Base-by-base conservation (phyloP, 345 rosid genomes). In the Gynandropsis gynandra region DNA sequence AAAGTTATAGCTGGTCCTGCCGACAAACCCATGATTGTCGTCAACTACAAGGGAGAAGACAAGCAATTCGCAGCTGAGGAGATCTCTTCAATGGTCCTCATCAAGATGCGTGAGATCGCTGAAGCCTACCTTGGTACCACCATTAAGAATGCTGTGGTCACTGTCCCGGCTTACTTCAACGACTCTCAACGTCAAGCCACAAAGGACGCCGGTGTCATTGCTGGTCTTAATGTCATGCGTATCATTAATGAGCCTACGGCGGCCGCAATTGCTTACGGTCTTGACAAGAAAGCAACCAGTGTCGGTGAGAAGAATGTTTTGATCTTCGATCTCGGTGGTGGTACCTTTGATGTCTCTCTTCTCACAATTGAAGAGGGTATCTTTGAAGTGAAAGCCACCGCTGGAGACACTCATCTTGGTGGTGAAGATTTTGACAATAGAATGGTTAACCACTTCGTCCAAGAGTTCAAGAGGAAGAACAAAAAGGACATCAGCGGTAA, bases 161-260 rank as follows among this genome's bases (percentile, higher is more conserved):
- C 92, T 1, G 92, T 80, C 10, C 92, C 87, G 10, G 92, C 85
- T 14, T 71, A 71, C 75, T 83, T 83, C 74, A 83, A 83, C 58
- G 92, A 83, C 61, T 83, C 87, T 42, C 87, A 83, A 71, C 85
- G 92, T 63, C 82, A 83, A 45, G 92, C 92, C 0, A 83, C 92
- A 1, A 83, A 76, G 58, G 92, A 83, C 67, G 87, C 92, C 6
- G 82, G 92, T 47, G 85, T 78, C n/a, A 71, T 83, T 6, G 92
- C 85, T 12, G 92, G 92, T 42, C 71, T 83, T 32, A 82, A 83
- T 43, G 87, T 80, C 14, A 70, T 83, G 85, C 69, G 92, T 42
- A 80, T 83, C 20, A 83, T 83, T 54, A 84, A 84, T 27, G 88
- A 84, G 59, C 88, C 93, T 0, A 73, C 93, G 1, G 88, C 93